These are phyloP conservation scores for Misopates orontium DNA, from an alignment of 257 asterid species.

Conservation along the genomic window DNA sequence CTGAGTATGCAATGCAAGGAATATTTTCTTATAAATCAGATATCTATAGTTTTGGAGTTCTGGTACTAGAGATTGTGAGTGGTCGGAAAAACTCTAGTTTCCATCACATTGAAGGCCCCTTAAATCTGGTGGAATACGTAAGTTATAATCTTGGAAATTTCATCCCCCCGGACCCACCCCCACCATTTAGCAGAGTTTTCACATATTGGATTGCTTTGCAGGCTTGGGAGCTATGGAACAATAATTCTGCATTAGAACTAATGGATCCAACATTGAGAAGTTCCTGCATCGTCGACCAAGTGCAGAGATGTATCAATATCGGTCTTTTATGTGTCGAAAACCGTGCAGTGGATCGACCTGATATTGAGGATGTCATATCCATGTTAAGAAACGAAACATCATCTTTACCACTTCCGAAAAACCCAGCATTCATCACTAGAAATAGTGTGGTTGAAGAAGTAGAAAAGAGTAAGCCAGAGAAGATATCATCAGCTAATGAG, in stretches of 20 bases:
- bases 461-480: neutral
- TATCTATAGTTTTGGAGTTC: slow-evolving; percentile 46
- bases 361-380: slow-evolving; percentile 34
- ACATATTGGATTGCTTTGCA: slow-evolving; percentile 1
- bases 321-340: slow-evolving; percentile 46
- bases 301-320: slow-evolving; percentile 36
- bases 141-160: slow-evolving; percentile 16
- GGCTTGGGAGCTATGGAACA: slow-evolving; percentile 50
- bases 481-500: slow-evolving; percentile 28
- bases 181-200: neutral
- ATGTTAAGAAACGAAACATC: slow-evolving; percentile 34
- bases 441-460: slow-evolving; percentile 1
- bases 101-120: slow-evolving; percentile 30
- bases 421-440: slow-evolving; percentile 37
- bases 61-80: slow-evolving; percentile 42
- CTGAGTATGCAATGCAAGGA: slow-evolving; percentile 45
- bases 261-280: slow-evolving; percentile 31
- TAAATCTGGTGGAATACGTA: slow-evolving; percentile 43
- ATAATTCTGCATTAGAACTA: slow-evolving; percentile 28
- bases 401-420: slow-evolving; percentile 28
- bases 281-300: slow-evolving; percentile 9
- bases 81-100: slow-evolving; percentile 38
- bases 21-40: slow-evolving; percentile 47
- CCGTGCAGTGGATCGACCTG: slow-evolving; percentile 37
- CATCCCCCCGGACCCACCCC: too few relatives aligned